Evolutionary conservation across 352 stramenopile species (phyloP), one percentile per base, ranked within the genome.

Genomic region (Phytophthora ohioensis): DNA sequence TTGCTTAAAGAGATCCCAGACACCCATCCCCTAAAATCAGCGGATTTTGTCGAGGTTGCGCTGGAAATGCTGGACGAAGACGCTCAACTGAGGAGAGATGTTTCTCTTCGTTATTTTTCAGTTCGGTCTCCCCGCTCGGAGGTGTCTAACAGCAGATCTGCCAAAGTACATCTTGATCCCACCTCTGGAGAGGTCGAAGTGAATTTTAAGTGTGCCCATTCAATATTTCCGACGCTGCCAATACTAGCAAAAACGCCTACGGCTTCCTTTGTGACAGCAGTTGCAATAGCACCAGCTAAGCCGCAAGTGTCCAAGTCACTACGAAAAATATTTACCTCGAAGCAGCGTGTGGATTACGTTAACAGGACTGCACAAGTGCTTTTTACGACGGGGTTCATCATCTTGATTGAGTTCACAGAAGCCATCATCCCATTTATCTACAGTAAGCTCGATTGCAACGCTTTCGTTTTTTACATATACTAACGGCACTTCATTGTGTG

Each of bases 391-490:
- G 77, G 82, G 35, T 82, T 79, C 12, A 60, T 76, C 15, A 59
- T 76, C 13, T 54, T 84, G 1, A 64, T 79, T 36, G 59, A 82
- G 46, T 84, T 71, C 45, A 77, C 70, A 1, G 74, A 84, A 66
- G 74, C 82, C 21, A 73, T 80, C 32, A 72, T 82, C 17, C 67
- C 73, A 0, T 42, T 76, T 6, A 64, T 82, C 31, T 85, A 82
- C 52, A 64, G 77, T 85, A 51, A 57, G 63, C 47, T 55, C 13
- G 11, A 38, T 36, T 5, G 5, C 11, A 21, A 21, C 1, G 21
- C 21, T 21, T 21, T 21, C 21, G 21, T 21, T 21, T 21, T 21
- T 21, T 21, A 21, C 21, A 21, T 21, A 21, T 21, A 21, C 0
- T 21, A 21, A 21, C 21, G 21, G 21, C 21, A 21, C 21, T 21